Conservation (phyloP, 1,284 basidiomycete genomes). For the Sanghuangporus sanghuang region DNA sequence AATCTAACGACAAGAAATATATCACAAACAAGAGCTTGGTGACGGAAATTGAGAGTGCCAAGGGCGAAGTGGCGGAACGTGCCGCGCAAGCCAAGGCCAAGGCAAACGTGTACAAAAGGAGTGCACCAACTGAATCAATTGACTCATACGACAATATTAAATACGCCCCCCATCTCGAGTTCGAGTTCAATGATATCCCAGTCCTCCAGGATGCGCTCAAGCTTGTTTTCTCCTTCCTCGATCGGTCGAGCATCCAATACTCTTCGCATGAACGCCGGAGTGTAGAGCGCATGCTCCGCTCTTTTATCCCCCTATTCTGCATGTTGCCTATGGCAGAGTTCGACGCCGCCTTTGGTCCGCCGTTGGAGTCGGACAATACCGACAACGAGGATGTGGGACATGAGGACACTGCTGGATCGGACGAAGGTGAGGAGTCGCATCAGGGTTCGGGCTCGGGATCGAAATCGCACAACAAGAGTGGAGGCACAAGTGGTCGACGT, state of each 20-base stretch:
- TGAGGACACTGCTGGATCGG: constrained; percentile 41
- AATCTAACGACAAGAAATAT: constrained; percentile 93
- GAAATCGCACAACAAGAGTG: constrained; percentile 22
- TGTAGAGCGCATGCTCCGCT: constrained; percentile 82
- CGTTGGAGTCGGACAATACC: constrained; percentile 44
- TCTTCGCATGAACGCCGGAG: constrained; percentile 73
- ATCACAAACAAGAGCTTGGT: constrained; percentile 90
- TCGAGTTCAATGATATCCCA: constrained; percentile 71
- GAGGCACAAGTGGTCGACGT: constrained; percentile 25
- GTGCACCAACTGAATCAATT: constrained; percentile 30
- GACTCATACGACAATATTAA: constrained; percentile 29
- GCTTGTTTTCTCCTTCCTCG: constrained; percentile 87
- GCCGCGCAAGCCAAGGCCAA: constrained; percentile 25
- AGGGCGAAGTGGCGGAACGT: constrained; percentile 59
- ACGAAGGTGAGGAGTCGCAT: constrained; percentile 24
- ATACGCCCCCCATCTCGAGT: constrained; percentile 73
- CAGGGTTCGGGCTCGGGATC: constrained; percentile 8
- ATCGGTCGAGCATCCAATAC: constrained; percentile 76
- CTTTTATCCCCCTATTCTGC: constrained; percentile 83
- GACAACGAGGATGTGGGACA: constrained; percentile 40
- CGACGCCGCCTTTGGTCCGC: constrained; percentile 64
- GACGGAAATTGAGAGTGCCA: constrained; percentile 79
- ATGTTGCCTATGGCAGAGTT: constrained; percentile 75
- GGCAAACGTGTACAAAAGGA: constrained; percentile 18
- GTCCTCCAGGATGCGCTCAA: constrained; percentile 88